phyloP scores from a whole-genome alignment of 805 yeast genomes.

The Blastobotrys attinorum region DNA sequence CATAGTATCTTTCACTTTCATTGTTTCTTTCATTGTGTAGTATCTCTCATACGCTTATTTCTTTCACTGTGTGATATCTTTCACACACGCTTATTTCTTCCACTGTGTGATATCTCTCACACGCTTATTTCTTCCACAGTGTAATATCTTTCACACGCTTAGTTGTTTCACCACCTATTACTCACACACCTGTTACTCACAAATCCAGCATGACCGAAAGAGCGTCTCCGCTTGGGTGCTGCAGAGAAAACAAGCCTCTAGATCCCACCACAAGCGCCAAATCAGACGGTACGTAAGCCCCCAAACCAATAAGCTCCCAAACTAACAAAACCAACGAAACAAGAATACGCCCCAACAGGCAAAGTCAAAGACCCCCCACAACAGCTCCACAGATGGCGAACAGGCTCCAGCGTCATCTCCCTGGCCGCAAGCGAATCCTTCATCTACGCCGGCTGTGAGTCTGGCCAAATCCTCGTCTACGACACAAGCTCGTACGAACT shows the following conservation, averaged over 20 bases:
- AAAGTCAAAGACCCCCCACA: slow-evolving; percentile 7
- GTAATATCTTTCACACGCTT: too few species aligned
- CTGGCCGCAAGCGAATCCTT: slow-evolving; percentile 25
- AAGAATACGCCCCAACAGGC: slow-evolving; percentile 9
- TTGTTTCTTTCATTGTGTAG: too few species aligned
- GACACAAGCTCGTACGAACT: slow-evolving; percentile 59
- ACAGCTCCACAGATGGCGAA: slow-evolving; percentile 69
- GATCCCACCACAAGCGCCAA: slow-evolving; percentile 9
- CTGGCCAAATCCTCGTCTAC: slow-evolving; percentile 64
- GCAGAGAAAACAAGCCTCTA: too few species aligned
- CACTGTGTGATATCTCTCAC: too few species aligned
- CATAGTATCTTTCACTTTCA: too few species aligned
- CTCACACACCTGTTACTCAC: too few species aligned
- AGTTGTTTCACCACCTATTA: too few species aligned
- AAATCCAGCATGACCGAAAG: background rate
- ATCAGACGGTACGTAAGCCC: background rate
- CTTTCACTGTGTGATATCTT: too few species aligned
- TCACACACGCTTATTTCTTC: too few species aligned
- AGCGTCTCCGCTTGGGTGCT: slow-evolving; percentile 12
- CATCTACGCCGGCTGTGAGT: slow-evolving; percentile 86
- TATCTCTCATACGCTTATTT: too few species aligned
- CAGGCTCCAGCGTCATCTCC: slow-evolving; percentile 64
- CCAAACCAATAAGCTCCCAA: background rate
- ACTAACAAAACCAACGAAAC: background rate
- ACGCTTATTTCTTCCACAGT: too few species aligned